Percentiles rank a stretch among this genome's conserved stretches.
Evolutionary conservation across 2,329 filamentous ascomycete genomes (phyloP).

Genomic region (Ceratocystis lukuohia): DNA sequence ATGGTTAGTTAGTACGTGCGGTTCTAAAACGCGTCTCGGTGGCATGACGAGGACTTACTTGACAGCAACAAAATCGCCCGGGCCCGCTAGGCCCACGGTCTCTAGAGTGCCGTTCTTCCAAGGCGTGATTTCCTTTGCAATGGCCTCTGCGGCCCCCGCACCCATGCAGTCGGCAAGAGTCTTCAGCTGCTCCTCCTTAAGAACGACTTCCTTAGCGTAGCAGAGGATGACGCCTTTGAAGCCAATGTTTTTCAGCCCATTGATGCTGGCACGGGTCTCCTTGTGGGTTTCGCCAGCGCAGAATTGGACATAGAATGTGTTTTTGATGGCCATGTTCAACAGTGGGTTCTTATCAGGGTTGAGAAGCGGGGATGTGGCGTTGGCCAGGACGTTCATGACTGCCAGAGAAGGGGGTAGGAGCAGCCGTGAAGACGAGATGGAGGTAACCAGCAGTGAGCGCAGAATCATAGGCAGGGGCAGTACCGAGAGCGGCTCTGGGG

Average conservation of each 20-base stretch:
- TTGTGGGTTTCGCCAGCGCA: conserved; percentile 63
- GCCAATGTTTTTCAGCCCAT: conserved; percentile 56
- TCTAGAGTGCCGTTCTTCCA: conserved; percentile 66
- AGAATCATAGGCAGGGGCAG: conserved; percentile 54
- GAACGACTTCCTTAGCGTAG: conserved; percentile 70
- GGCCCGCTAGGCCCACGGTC: conserved; percentile 53
- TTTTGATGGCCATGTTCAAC: conserved; percentile 56
- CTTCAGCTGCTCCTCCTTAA: conserved; percentile 41
- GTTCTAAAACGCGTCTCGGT: background rate
- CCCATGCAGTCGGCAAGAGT: conserved; percentile 34
- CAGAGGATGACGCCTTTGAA: conserved; percentile 74
- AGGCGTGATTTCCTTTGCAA: conserved; percentile 47
- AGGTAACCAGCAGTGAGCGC: conserved; percentile 55
- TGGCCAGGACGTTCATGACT: conserved; percentile 54
- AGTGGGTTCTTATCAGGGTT: conserved; percentile 64
- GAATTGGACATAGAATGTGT: conserved; percentile 83
- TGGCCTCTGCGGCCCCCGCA: conserved; percentile 35
- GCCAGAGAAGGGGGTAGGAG: conserved; percentile 58
- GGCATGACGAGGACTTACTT: conserved; percentile 33
- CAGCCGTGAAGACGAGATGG: conserved; percentile 54
- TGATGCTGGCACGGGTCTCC: conserved; percentile 55
- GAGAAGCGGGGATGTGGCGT: conserved; percentile 51
- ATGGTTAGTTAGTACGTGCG: background rate
- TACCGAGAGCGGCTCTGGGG: conserved; percentile 42
- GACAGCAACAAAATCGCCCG: conserved; percentile 50